Evolutionary conservation across 441 rosid genomes (phyloP).

Genomic region (Populus hybrid): DNA sequence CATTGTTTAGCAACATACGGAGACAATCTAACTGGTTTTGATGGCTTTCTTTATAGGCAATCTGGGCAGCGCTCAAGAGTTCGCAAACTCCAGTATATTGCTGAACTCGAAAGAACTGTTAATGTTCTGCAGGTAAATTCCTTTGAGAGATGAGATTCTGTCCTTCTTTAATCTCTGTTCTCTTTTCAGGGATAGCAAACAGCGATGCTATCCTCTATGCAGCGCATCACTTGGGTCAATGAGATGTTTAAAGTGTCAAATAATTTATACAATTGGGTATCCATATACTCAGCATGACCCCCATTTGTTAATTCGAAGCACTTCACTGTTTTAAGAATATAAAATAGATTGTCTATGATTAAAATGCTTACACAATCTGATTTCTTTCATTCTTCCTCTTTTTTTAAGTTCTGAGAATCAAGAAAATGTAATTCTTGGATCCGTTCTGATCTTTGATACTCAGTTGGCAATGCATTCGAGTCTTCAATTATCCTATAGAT

Average conservation of each 20-base stretch:
- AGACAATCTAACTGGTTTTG: slow-evolving; percentile 4
- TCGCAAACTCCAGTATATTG: slow-evolving; percentile 78
- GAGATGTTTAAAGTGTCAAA: not conserved
- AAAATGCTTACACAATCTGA: not conserved
- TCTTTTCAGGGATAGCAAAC: not conserved
- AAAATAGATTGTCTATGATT: not conserved
- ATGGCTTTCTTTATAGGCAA: slow-evolving; percentile 39
- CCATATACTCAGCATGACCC: not conserved
- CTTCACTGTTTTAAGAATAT: no score
- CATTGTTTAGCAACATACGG: not conserved
- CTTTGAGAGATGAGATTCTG: slow-evolving; percentile 5
- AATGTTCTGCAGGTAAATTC: slow-evolving; percentile 53
- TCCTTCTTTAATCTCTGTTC: not conserved
- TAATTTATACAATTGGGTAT: not conserved
- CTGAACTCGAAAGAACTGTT: slow-evolving; percentile 72
- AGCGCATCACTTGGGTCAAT: not conserved
- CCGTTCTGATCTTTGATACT: not conserved
- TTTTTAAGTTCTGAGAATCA: not conserved
- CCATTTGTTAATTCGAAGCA: not conserved
- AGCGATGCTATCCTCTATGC: not conserved
- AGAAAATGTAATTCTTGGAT: not conserved
- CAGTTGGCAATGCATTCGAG: not conserved
- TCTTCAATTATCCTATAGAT: not conserved
- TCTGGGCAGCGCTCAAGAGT: slow-evolving; percentile 83
- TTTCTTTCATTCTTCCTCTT: not conserved